Evolutionary conservation across 768 basidiomycete species (phyloP), one percentile per base, ranked within the genome.

Genomic region (Lentinula detonsa): DNA sequence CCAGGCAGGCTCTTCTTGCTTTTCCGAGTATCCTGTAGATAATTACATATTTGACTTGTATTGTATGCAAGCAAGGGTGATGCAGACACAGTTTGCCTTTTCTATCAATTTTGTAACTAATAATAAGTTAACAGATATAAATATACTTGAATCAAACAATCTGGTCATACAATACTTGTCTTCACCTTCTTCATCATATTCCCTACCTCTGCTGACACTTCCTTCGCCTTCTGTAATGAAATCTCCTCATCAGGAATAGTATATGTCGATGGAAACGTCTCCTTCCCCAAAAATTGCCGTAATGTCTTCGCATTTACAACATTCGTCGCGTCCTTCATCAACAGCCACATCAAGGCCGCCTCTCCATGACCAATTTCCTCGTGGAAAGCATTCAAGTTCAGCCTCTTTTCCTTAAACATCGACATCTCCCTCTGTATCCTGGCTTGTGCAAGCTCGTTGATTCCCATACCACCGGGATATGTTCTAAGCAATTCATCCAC

Each of bases 281-380:
- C 59, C 16, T 39, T 3, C n/a, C 59, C 59, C 8, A 18, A 52
- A 9, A 16, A 60, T 21, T 60, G 49, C 13, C 23, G 15, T 8
- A 52, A n/a, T 9, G 49, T 60, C n/a, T 60, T n/a, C 16, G 37
- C 9, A 0, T n/a, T 49, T 13, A 60, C 50, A 16, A 51, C 11
- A 40, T 34, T 10, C n/a, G n/a, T 51, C 2, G 18, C 16, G 23
- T 60, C 39, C 23, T 73, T 74, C 48, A 74, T 66, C 23, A 74
- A 56, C 57, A 74, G 34, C 72, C 72, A 73, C n/a, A 62, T 67
- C 45, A 81, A 61, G 15, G 73, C 76, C 16, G 73, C 69, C 64
- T 82, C 80, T 43, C 78, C 81, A 57, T 69, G 72, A n/a, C 77
- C 71, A 49, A 82, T 73, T 57, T 72, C 67, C 5, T 69, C 68